Base-by-base conservation (phyloP, 495 filamentous ascomycete genomes). In the Tricharina praecox region DNA sequence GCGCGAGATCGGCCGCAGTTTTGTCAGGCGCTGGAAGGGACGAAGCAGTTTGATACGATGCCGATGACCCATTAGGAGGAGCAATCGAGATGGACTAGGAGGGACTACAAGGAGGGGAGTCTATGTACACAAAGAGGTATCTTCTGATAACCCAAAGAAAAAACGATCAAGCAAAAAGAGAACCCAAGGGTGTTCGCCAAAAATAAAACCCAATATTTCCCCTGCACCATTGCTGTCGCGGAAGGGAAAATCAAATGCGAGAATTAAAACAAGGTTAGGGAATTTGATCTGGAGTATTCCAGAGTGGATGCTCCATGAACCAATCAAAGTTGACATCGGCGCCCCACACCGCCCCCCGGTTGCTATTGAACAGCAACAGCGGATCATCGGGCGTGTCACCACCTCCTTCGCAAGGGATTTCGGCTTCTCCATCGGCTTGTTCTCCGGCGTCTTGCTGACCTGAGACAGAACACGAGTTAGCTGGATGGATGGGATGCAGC, bases 281-380 rank as follows among this genome's bases (percentile, higher is more conserved):
- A n/a, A 16, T 40, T 18, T 3, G 11, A 13, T 46, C 26, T n/a
- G 43, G 43, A 32, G 13, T 33, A 46, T 46, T 23, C 43, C 43
- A 46, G 3, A 46, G 13, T 13, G 43, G 43, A 46, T 46, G 25
- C 26, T 34, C 43, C 25, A 46, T 33, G 24, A 46, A 46, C 43
- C 43, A 46, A 35, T 35, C 43, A 11, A 32, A 46, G 23, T 46
- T 35, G 1, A 46, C 30, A 16, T 33, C 43, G 2, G 23, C 24
- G 1, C 16, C 24, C 24, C 26, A 15, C 10, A 46, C 24, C 20
- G 16, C 23, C n/a, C n/a, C n/a, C 13, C 19, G 13, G 24, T 19
- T 23, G 2, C 15, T 32, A n/a, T 46, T 46, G 34, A 33, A 34
- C 5, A 33, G 43, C 30, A 46, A 23, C 11, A 46, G 28, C 2